Percentiles rank a stretch among this genome's conserved stretches.
These are phyloP conservation scores for Colletotrichum cereale DNA, from an alignment of 2,329 filamentous ascomycete genomes.

Conservation along the genomic window DNA sequence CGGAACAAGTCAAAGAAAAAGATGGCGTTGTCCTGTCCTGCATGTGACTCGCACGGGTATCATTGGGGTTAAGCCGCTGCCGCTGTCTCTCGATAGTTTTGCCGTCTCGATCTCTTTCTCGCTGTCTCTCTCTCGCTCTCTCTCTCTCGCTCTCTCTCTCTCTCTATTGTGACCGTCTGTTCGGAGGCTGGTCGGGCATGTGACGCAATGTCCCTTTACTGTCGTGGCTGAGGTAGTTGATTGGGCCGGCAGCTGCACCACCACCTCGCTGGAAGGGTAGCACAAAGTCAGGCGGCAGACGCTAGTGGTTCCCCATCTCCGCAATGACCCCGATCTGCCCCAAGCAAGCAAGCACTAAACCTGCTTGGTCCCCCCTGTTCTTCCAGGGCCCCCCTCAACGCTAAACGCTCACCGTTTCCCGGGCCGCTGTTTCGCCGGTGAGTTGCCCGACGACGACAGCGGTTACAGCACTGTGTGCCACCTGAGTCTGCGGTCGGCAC, in stretches of 20 bases:
- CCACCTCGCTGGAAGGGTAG: slow-evolving; percentile 23
- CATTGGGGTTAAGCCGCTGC: not conserved
- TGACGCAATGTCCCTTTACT: slow-evolving; percentile 42
- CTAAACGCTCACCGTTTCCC: not conserved
- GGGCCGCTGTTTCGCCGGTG: slow-evolving; percentile 37
- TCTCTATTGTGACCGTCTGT: not conserved
- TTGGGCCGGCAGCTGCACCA: slow-evolving; percentile 15
- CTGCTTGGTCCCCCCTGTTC: slow-evolving; percentile 6
- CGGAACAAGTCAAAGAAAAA: slow-evolving; percentile 1
- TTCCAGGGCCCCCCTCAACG: not conserved
- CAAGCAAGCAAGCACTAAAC: slow-evolving; percentile 4
- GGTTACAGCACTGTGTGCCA: not conserved
- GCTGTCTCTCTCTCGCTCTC: not conserved
- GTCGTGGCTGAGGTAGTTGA: slow-evolving; percentile 32
- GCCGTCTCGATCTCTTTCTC: slow-evolving; percentile 5
- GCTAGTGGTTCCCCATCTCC: slow-evolving; percentile 21
- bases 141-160: not conserved
- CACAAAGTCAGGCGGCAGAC: slow-evolving; percentile 9
- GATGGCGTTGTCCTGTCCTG: not conserved
- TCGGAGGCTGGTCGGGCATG: slow-evolving; percentile 40
- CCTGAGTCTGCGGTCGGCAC: not conserved
- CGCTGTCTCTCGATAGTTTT: slow-evolving; percentile 9
- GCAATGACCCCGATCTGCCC: slow-evolving; percentile 23
- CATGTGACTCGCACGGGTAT: slow-evolving; percentile 33
- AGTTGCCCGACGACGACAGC: slow-evolving; percentile 16